Evolutionary conservation across 2,329 filamentous ascomycete genomes (phyloP), one percentile per base, ranked within the genome.

Genomic region (Salinomyces thailandicus): DNA sequence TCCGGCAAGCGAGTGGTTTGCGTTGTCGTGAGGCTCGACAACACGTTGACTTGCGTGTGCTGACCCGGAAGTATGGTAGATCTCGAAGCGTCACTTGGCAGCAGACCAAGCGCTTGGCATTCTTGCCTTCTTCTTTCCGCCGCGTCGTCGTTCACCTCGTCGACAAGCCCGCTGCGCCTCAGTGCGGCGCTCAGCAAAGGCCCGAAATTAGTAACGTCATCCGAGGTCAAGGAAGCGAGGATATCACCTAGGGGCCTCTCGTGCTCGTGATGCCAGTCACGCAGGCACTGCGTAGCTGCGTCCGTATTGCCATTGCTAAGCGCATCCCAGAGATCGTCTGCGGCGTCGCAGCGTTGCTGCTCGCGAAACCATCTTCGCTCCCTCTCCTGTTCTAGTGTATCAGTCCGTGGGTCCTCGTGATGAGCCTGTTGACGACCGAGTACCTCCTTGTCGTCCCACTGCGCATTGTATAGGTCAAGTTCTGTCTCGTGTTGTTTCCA

Each of bases 11-110:
- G 67, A 3, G 62, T 67, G 3, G 70, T 69, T 43, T 75, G 67
- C 2, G 72, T 77, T 0, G 66, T 74, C 1, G 71, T 76, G 28
- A 73, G 57, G 1, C 72, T 75, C 0, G 72, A 74, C 2, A 78
- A 53, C 2, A 79, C 52, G 33, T 51, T 44, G 2, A 49, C 43
- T 31, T 45, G 52, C 39, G 33, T 16, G 7, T 13, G 11, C 11
- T 2, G 11, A 30, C 9, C 22, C 22, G 22, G n/a, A n/a, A n/a
- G n/a, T n/a, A n/a, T 26, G 22, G 7, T 26, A n/a, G 7, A 26
- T 26, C 13, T 26, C 22, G 28, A 5, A 14, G 16, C 18, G 2
- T 22, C 13, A 7, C 16, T 20, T 34, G 31, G 16, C n/a, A 33
- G 17, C 18, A 44, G 19, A 2, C 31, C 38, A 7, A 44, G 31